These are phyloP conservation scores for Epichloe glyceriae DNA, from an alignment of 2,329 filamentous ascomycete genomes.

Conservation along the genomic window DNA sequence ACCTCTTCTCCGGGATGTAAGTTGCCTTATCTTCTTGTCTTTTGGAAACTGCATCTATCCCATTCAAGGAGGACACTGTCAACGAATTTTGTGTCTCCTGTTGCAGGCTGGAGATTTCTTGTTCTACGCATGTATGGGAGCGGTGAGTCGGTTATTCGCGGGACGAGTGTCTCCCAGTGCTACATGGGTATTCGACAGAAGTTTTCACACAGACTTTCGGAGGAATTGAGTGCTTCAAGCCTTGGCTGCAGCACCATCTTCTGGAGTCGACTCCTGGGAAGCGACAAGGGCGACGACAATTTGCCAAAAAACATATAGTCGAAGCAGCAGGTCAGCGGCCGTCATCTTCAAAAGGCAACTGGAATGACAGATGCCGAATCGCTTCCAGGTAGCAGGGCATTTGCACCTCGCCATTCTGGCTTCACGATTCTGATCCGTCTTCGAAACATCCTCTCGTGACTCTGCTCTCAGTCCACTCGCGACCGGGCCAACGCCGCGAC, in stretches of 20 bases:
- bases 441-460: neutral
- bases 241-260: neutral
- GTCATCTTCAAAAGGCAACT: neutral
- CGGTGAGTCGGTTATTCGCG: neutral
- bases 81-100: neutral
- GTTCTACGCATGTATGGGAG: neutral
- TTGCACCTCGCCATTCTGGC: neutral
- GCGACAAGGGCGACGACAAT: neutral
- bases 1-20: constrained; percentile 51
- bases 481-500: neutral
- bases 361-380: neutral
- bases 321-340: neutral
- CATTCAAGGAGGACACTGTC: neutral
- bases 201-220: neutral
- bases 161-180: neutral
- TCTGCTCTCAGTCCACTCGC: neutral
- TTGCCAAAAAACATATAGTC: too few relatives aligned
- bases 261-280: neutral
- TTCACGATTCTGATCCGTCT: neutral
- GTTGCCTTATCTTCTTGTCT: constrained; percentile 17
- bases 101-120: neutral
- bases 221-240: neutral
- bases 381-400: neutral
- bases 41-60: neutral
- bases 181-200: neutral